Percentiles rank a stretch among this genome's conserved stretches.
phyloP scores from a whole-genome alignment of 2,329 filamentous ascomycete genomes.

The Gremmenia infestans region DNA sequence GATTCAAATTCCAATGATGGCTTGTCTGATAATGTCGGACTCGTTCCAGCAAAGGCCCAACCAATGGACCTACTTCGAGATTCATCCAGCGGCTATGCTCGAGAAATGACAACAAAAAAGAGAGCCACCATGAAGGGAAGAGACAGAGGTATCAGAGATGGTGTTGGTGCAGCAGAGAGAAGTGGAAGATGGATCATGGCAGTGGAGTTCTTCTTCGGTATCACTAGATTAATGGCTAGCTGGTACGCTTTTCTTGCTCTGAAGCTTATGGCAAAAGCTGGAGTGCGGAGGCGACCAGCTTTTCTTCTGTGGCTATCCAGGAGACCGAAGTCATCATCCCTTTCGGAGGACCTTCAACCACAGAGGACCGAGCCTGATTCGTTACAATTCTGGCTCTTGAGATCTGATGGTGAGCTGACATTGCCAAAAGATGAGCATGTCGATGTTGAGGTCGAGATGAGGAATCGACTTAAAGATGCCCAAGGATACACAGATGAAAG shows the following conservation, averaged over 20 bases:
- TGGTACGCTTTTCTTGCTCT: slow-evolving; percentile 27
- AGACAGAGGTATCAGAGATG: slow-evolving; percentile 47
- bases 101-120: slow-evolving; percentile 64
- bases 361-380: slow-evolving; percentile 28
- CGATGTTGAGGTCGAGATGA: slow-evolving; percentile 78
- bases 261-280: slow-evolving; percentile 48
- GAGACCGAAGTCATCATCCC: slow-evolving; percentile 20
- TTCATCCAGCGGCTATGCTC: slow-evolving; percentile 59
- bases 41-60: slow-evolving; percentile 26
- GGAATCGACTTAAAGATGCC: slow-evolving; percentile 50
- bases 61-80: slow-evolving; percentile 29
- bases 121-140: slow-evolving; percentile 38
- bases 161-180: slow-evolving; percentile 74
- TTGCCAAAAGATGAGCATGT: slow-evolving; percentile 59
- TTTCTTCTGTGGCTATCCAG: slow-evolving; percentile 49
- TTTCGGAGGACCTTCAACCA: slow-evolving; percentile 7
- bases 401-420: slow-evolving; percentile 47
- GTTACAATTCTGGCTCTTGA: slow-evolving; percentile 49
- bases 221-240: slow-evolving; percentile 59
- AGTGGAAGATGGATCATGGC: slow-evolving; percentile 74
- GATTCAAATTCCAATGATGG: slow-evolving; percentile 22
- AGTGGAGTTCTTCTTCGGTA: slow-evolving; percentile 70
- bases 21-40: slow-evolving; percentile 25
- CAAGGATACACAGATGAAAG: slow-evolving; percentile 50
- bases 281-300: slow-evolving; percentile 56